A percentile compares a stretch with the other conserved stretches of the same genome.
Conservation (phyloP, 169 alveolate genomes). For the Plasmodium reichenowi region DNA sequence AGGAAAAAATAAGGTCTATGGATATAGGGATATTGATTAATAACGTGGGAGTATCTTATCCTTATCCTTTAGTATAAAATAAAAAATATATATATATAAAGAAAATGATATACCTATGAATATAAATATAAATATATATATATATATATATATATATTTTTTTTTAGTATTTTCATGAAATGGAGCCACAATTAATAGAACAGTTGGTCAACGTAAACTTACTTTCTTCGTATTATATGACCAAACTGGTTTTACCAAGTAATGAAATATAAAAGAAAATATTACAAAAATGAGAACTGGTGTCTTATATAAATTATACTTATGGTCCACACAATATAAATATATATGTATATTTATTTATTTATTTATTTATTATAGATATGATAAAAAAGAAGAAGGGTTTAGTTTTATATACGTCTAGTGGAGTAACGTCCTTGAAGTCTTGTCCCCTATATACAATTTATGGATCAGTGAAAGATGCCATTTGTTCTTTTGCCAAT, state of each 20-base stretch:
- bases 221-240: conserved; percentile 77
- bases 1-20: conserved; percentile 22
- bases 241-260: conserved; percentile 76
- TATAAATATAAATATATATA: background rate
- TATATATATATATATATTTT: background rate
- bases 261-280: background rate
- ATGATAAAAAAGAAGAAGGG: conserved; percentile 76
- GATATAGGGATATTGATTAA: conserved; percentile 81
- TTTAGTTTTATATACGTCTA: conserved; percentile 78
- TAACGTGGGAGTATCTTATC: conserved; percentile 82
- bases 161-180: conserved; percentile 78
- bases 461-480: conserved; percentile 82
- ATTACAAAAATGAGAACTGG: too few relatives aligned
- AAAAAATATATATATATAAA: background rate
- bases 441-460: conserved; percentile 79
- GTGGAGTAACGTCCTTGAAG: conserved; percentile 78
- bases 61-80: conserved; percentile 64
- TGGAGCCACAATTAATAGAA: conserved; percentile 73
- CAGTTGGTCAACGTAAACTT: conserved; percentile 80
- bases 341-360: conserved; percentile 7
- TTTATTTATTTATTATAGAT: background rate
- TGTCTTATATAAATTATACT: background rate
- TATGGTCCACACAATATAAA: background rate
- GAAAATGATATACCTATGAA: background rate
- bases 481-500: conserved; percentile 72